These are phyloP conservation scores for Lactifluus piperatus DNA, from an alignment of 768 basidiomycete genomes.

Conservation along the genomic window DNA sequence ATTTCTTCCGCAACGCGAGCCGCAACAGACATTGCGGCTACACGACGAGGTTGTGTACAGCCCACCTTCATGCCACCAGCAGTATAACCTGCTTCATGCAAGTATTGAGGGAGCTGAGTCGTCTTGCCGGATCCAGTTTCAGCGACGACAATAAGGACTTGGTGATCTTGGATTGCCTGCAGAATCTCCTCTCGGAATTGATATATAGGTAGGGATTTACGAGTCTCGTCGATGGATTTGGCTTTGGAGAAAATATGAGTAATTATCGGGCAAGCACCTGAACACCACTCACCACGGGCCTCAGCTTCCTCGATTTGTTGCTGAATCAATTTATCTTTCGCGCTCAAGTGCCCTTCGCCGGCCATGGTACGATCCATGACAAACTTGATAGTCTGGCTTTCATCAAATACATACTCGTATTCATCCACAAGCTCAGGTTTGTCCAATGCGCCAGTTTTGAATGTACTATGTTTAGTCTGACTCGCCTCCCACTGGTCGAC, in stretches of 20 bases:
- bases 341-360: slow-evolving; percentile 61
- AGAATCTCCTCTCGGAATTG: slow-evolving; percentile 82
- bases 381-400: slow-evolving; percentile 93
- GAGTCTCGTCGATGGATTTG: slow-evolving; percentile 83
- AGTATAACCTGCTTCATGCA: slow-evolving; percentile 96
- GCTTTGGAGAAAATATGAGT: slow-evolving; percentile 36
- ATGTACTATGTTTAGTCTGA: slow-evolving; percentile 83
- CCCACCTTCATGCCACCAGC: slow-evolving; percentile 81
- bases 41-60: slow-evolving; percentile 96
- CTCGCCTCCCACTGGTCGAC: slow-evolving; percentile 96
- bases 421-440: slow-evolving; percentile 72
- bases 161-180: slow-evolving; percentile 81
- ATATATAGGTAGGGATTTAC: slow-evolving; percentile 90
- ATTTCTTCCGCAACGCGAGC: slow-evolving; percentile 99
- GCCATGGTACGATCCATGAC: slow-evolving; percentile 73
- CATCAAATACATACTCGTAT: slow-evolving; percentile 98
- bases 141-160: slow-evolving; percentile 94
- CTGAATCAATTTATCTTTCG: slow-evolving; percentile 78
- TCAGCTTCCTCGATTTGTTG: slow-evolving; percentile 89
- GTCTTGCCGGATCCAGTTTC: slow-evolving; percentile 99
- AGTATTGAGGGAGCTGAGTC: slow-evolving; percentile 95
- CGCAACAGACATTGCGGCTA: slow-evolving; percentile 98
- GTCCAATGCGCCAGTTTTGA: slow-evolving; percentile 89
- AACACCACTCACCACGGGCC: slow-evolving; percentile 55
- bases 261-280: neutral